phyloP scores from a whole-genome alignment of 2,329 filamentous ascomycete species.

The Lachnellula suecica region DNA sequence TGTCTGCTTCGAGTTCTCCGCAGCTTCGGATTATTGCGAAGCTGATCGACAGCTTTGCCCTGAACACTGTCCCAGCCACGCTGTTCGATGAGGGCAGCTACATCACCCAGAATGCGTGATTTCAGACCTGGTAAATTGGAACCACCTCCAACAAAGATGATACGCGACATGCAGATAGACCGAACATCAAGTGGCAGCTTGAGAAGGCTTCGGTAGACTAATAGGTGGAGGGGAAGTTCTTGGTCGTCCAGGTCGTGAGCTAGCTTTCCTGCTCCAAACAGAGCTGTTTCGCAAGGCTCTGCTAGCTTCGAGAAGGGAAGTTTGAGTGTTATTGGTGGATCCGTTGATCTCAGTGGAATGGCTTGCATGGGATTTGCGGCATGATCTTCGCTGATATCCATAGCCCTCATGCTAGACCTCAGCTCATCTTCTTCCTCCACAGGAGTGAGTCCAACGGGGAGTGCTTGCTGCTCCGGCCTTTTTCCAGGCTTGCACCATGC shows the following conservation, averaged over 20 bases:
- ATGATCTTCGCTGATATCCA: conserved; percentile 20
- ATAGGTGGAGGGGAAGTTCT: conserved; percentile 73
- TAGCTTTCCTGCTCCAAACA: conserved; percentile 63
- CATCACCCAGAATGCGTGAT: conserved; percentile 71
- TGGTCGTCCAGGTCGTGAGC: conserved; percentile 75
- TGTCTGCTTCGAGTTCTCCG: conserved; percentile 25
- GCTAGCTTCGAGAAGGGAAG: conserved; percentile 71
- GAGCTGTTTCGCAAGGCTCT: conserved; percentile 70
- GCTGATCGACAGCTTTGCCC: conserved; percentile 64
- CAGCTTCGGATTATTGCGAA: conserved; percentile 34
- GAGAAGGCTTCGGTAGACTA: conserved; percentile 76
- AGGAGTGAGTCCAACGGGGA: conserved; percentile 43
- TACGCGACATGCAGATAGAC: conserved; percentile 81
- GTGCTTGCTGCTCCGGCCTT: conserved; percentile 10
- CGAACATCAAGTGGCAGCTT: conserved; percentile 79
- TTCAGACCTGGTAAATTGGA: conserved; percentile 79
- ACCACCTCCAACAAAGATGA: conserved; percentile 82
- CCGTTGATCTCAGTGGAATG: conserved; percentile 42
- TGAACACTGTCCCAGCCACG: conserved; percentile 77
- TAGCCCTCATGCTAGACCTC: conserved; percentile 23
- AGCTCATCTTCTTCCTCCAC: conserved; percentile 59
- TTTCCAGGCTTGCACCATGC: conserved; percentile 65
- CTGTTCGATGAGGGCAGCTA: conserved; percentile 63
- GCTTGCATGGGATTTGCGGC: conserved; percentile 31
- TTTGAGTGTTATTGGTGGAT: conserved; percentile 53